Evolutionary conservation across 495 filamentous ascomycete genomes (phyloP).

Genomic region (Xylaria bambusicola): DNA sequence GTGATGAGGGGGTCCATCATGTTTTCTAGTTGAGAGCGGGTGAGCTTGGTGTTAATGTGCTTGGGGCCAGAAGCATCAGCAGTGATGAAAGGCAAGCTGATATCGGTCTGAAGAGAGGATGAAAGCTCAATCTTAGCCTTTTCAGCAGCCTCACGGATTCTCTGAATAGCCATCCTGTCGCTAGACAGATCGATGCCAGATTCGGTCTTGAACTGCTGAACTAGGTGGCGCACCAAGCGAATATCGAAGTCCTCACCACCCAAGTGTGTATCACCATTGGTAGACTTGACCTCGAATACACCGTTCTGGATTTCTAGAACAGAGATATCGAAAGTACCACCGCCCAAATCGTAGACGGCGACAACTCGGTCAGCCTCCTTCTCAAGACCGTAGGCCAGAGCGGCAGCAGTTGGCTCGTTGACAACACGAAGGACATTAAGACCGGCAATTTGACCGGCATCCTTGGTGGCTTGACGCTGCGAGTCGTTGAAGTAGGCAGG

Average conservation of each 20-base stretch:
- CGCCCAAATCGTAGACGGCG: slow-evolving; percentile 96
- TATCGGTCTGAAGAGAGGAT: slow-evolving; percentile 94
- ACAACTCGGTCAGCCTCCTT: slow-evolving; percentile 89
- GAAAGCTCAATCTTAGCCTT: slow-evolving; percentile 99
- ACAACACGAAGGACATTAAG: slow-evolving; percentile 96
- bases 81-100: slow-evolving; percentile 98
- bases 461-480: slow-evolving; percentile 96
- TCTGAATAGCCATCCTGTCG: slow-evolving; percentile 98
- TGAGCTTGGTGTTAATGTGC: slow-evolving; percentile 96
- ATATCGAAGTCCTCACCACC: slow-evolving; percentile 99
- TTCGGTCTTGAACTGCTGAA: slow-evolving; percentile 95
- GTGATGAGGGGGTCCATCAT: slow-evolving; percentile 90
- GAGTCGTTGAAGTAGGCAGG: slow-evolving; percentile 99
- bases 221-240: slow-evolving; percentile 88
- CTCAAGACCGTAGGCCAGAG: slow-evolving; percentile 92
- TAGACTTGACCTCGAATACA: slow-evolving; percentile 98
- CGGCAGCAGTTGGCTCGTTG: slow-evolving; percentile 94
- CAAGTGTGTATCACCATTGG: slow-evolving; percentile 97
- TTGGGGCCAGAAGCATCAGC: slow-evolving; percentile 92
- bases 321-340: slow-evolving; percentile 98
- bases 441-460: slow-evolving; percentile 93
- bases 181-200: slow-evolving; percentile 84
- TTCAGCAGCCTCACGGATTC: slow-evolving; percentile 98
- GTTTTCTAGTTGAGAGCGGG: slow-evolving; percentile 86
- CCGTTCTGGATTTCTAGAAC: slow-evolving; percentile 97